Conservation (phyloP, 768 basidiomycete species). For the Boletus bicolor region DNA sequence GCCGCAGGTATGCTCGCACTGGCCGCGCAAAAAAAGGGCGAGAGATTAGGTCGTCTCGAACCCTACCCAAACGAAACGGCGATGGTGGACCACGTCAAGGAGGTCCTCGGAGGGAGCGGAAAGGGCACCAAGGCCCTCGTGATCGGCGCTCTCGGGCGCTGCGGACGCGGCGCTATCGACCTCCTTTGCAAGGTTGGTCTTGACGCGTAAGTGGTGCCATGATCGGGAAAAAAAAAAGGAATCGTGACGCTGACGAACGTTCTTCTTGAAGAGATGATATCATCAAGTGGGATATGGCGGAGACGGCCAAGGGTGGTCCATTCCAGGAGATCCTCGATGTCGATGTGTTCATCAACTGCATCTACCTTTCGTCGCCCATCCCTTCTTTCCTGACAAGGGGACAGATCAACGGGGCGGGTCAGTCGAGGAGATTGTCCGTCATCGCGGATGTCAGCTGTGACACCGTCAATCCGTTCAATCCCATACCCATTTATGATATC, state of each 20-base stretch:
- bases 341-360: constrained; percentile 99
- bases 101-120: constrained; percentile 60
- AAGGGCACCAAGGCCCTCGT: constrained; percentile 83
- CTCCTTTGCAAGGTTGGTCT: constrained; percentile 96
- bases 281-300: constrained; percentile 95
- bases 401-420: constrained; percentile 70
- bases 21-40: constrained; percentile 60
- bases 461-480: constrained; percentile 98
- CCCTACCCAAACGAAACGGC: constrained; percentile 82
- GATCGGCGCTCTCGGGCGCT: constrained; percentile 93
- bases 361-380: constrained; percentile 86
- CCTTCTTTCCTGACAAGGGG: constrained; percentile 78
- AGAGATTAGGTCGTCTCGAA: constrained; percentile 62
- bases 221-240: background rate
- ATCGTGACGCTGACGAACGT: background rate
- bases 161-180: constrained; percentile 92
- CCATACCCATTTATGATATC: constrained; percentile 89
- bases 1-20: constrained; percentile 85
- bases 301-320: constrained; percentile 96
- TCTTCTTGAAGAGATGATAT: constrained; percentile 71
- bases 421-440: constrained; percentile 63
- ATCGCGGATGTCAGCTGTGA: constrained; percentile 99
- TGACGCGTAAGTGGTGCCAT: constrained; percentile 63
- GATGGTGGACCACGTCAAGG: constrained; percentile 76
- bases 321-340: constrained; percentile 94